Percentiles rank a stretch among this genome's conserved stretches.
These are phyloP conservation scores for Cladophialophora psammophila DNA, from an alignment of 2,329 filamentous ascomycete genomes.

Conservation along the genomic window DNA sequence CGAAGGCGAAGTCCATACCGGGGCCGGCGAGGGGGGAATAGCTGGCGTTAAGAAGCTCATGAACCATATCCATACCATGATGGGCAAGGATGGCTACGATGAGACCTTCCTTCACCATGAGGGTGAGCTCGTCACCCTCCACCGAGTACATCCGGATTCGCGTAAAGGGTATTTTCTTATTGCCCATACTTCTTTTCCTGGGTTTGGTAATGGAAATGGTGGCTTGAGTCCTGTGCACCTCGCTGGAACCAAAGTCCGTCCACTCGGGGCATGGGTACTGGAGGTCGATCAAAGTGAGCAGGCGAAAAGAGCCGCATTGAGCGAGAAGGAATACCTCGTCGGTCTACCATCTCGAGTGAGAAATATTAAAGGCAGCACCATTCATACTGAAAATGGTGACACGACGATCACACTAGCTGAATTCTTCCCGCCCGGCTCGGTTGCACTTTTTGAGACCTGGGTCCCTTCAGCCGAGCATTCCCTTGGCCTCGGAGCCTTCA, in stretches of 20 bases:
- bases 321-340: slow-evolving; percentile 74
- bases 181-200: slow-evolving; percentile 93
- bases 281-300: slow-evolving; percentile 83
- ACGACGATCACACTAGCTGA: slow-evolving; percentile 82
- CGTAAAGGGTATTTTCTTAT: slow-evolving; percentile 95
- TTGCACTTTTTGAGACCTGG: slow-evolving; percentile 95
- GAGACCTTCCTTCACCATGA: slow-evolving; percentile 98
- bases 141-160: slow-evolving; percentile 89
- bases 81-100: slow-evolving; percentile 93
- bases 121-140: slow-evolving; percentile 93
- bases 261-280: slow-evolving; percentile 89
- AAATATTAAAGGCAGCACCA: slow-evolving; percentile 74
- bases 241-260: slow-evolving; percentile 81
- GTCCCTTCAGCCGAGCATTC: slow-evolving; percentile 87
- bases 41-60: slow-evolving; percentile 89
- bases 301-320: slow-evolving; percentile 68
- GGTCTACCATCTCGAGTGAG: slow-evolving; percentile 85
- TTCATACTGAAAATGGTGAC: slow-evolving; percentile 75
- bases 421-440: slow-evolving; percentile 89
- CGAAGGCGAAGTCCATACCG: slow-evolving; percentile 65
- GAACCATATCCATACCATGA: slow-evolving; percentile 91
- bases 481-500: slow-evolving; percentile 81
- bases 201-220: slow-evolving; percentile 84
- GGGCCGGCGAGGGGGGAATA: slow-evolving; percentile 81
- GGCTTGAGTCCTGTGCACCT: slow-evolving; percentile 80